Base-by-base conservation (phyloP, 2,329 filamentous ascomycete genomes). In the Ophiostoma sp. region DNA sequence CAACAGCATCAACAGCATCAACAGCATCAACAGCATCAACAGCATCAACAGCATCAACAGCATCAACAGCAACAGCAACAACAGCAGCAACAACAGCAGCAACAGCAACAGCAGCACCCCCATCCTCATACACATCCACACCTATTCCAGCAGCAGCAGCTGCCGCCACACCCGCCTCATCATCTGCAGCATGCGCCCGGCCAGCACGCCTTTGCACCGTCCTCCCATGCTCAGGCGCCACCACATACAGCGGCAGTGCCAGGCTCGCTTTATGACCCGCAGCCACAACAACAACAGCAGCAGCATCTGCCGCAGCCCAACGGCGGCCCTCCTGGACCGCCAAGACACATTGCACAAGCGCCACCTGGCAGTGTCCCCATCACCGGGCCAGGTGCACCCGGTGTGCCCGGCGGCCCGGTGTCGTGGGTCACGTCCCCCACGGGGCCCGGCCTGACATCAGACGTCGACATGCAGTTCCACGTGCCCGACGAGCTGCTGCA, bases 401-500 rank as follows among this genome's bases (percentile, higher is more conserved):
- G 54, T 4, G 54, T 35, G 3, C n/a, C 67, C 23, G 62, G 64
- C 35, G 48, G 27, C 4, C 48, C 36, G 3, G 57, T 35, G 0
- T 36, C 64, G 13, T 72, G 67, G 68, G 68, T 44, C 15, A 33
- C 57, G 17, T 39, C 71, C 8, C 35, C 57, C 15, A 48, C 35
- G 1, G 64, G 41, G 10, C 64, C 71, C 5, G 62, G 31, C 2
- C 62, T 72, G 5, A 62, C 52, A 3, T 41, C 69, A 1, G 67
- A 72, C 15, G 35, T 67, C 52, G 67, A 70, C 48, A 71, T 72
- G 71, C 69, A 69, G 67, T 52, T 67, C 36, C 69, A 67, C 48
- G 33, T 71, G 35, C 65, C 68, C 4, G 65, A 48, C 62, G 71
- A 68, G 72, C 60, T 73, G 15, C 36, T 72, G 67, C 72, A 73